phyloP scores from a whole-genome alignment of 2,329 filamentous ascomycete species.

The Hypoxylon rubiginosum region DNA sequence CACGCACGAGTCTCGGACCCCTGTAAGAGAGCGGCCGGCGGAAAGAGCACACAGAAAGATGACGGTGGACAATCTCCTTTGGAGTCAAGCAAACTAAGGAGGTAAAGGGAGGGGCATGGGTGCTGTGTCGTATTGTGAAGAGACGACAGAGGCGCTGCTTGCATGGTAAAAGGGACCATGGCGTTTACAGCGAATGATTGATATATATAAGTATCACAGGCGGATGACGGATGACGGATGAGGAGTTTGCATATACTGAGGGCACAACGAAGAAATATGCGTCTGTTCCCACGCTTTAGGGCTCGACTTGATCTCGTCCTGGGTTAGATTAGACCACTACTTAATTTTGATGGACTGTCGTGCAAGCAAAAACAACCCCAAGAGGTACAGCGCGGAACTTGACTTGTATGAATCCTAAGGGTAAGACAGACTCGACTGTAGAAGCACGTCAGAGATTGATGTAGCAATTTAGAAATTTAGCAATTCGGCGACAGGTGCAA shows the following conservation, averaged over 20 bases:
- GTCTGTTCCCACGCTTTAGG: background rate
- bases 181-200: background rate
- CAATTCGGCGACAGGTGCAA: background rate
- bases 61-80: background rate
- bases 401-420: background rate
- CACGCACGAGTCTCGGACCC: background rate
- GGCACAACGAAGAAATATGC: background rate
- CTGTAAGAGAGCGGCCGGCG: background rate
- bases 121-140: background rate
- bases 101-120: background rate
- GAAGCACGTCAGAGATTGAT: background rate
- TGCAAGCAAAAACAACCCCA: slow-evolving; percentile 13
- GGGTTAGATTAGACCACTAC: slow-evolving; percentile 16
- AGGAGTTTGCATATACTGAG: background rate
- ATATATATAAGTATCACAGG: background rate
- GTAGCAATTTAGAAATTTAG: background rate
- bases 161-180: background rate
- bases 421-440: slow-evolving; percentile 1
- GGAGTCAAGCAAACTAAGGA: background rate
- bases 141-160: background rate
- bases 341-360: slow-evolving; percentile 5
- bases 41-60: background rate
- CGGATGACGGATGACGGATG: background rate
- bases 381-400: background rate
- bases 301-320: background rate